Base-by-base conservation (phyloP, 1,284 basidiomycete genomes). In the Sparassis latifolia region DNA sequence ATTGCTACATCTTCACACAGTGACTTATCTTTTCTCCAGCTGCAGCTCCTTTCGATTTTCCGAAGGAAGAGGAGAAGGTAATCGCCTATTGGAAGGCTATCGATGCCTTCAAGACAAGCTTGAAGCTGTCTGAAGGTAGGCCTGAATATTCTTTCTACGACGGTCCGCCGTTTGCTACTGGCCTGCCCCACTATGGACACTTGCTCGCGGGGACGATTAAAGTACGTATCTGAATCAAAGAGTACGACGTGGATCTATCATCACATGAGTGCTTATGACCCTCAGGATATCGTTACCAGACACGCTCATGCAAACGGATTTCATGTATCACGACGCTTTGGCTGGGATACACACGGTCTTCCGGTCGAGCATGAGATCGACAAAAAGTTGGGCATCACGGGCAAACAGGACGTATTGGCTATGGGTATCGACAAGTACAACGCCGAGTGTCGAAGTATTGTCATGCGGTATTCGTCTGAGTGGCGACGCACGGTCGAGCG, bases 311-410 rank as follows among this genome's bases (percentile, higher is more conserved):
- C 92, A 39, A 96, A 89, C 47, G 96, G 97, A 10, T 87, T 86
- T 72, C 90, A 98, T 66, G 96, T 99, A 60, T 84, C 89, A 56
- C 88, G 97, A 54, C 84, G 97, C 48, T 99, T 99, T 68, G 97
- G 96, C 48, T 99, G 97, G 96, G 97, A 99, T 71, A 98, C 96
- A 30, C 96, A 99, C 72, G 97, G 96, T 52, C 82, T 99, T 20
- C 97, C 97, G 39, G 95, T 99, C 62, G 97, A 99, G 72, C 95
- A 98, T 73, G 94, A 98, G 76, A 99, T 99, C 74, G 97, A 99
- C 81, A 99, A 98, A 75, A 89, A 84, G 63, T 79, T 99, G 47
- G 84, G 84, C 44, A 97, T 99, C 76, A 92, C 85, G 38, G 86
- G 93, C 43, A 92, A 92, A 67, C 89, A 86, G 47, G 97, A 99